These are phyloP conservation scores for Neospora caninum DNA, from an alignment of 169 alveolate genomes.

Conservation along the genomic window DNA sequence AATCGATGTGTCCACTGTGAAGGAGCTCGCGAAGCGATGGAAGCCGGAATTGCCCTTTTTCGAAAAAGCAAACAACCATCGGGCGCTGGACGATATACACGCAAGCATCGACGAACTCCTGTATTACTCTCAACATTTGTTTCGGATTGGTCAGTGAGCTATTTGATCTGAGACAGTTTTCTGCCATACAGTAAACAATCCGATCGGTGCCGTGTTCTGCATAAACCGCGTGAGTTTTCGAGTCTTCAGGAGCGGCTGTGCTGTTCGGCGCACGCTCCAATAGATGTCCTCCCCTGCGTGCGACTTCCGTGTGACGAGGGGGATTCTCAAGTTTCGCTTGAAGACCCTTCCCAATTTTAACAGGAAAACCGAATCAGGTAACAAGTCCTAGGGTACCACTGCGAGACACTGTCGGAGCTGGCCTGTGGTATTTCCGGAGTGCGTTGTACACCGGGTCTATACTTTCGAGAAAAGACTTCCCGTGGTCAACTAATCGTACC, in stretches of 20 bases:
- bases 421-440: too few species aligned
- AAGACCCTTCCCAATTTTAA: too few species aligned
- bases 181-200: background rate
- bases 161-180: too few species aligned
- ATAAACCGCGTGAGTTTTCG: background rate
- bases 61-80: conserved; percentile 71
- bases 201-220: background rate
- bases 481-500: too few species aligned
- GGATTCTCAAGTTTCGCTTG: too few species aligned
- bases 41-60: conserved; percentile 69
- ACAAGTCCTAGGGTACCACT: too few species aligned
- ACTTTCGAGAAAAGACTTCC: too few species aligned
- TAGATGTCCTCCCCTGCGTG: background rate
- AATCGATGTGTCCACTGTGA: conserved; percentile 82
- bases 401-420: too few species aligned
- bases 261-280: background rate
- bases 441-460: too few species aligned
- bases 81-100: conserved; percentile 85
- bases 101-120: conserved; percentile 83
- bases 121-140: conserved; percentile 67
- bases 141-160: background rate
- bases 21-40: conserved; percentile 75
- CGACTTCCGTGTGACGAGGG: background rate
- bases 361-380: too few species aligned
- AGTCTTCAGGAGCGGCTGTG: background rate